Evolutionary conservation across 805 yeast genomes (phyloP), one percentile per base, ranked within the genome.

Genomic region (Kodamaea restingae): DNA sequence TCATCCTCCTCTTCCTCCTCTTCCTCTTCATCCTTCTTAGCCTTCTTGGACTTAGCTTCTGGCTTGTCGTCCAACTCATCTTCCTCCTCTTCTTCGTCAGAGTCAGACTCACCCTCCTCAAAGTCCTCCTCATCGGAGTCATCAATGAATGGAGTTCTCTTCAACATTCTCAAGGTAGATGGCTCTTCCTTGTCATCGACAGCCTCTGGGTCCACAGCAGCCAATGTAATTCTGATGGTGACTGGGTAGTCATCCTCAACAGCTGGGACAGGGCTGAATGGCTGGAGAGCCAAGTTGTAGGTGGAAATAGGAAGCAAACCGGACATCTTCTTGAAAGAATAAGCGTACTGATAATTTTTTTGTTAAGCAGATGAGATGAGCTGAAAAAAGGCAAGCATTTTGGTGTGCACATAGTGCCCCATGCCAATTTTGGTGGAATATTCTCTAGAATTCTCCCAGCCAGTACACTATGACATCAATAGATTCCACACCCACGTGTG

Each of bases 131-230:
- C 64, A n/a, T 56, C 65, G n/a, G 58, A 65, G 32, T 66, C 73
- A 37, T 69, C 75, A 37, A 61, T 47, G 47, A 63, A 55, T 18
- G 63, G 60, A 33, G 65, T 71, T 58, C 80, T 81, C 77, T 87
- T 88, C 61, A 91, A 76, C 58, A 91, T 76, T 71, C 95, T 84
- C 58, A 93, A 75, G 54, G 96, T 88, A 22, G 95, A 81, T 50
- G 98, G 97, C 52, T 76, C 81, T 49, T 74, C 80, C 54, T 79
- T 78, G 48, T 81, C 88, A 54, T 88, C 96, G 52, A 77, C 80
- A 21, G 95, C 75, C 56, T 81, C 85, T 47, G 96, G 95, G 67
- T 91, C 96, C 55, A 93, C 74, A 44, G 98, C 95, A 47, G 96
- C 98, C 77, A 91, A 76, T 39, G 98, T 90, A 55, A 91, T 63